Evolutionary conservation across 805 yeast species (phyloP).

Genomic region (Diddensiella santjacobensis): DNA sequence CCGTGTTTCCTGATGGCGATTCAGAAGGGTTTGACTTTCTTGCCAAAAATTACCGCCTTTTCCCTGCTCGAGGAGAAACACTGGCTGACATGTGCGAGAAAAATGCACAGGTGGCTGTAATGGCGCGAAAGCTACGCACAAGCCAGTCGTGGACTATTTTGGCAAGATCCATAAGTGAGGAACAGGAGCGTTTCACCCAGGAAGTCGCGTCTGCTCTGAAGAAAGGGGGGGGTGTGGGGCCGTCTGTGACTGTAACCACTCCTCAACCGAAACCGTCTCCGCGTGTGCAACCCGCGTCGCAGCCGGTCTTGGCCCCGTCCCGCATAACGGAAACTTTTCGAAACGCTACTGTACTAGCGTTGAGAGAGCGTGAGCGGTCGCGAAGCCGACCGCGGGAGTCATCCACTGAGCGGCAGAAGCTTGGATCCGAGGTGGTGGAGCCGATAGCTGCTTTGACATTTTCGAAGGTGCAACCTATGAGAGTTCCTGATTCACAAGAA

Average conservation of each 20-base stretch:
- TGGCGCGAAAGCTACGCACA: conserved; percentile 49
- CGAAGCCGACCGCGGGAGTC: not conserved
- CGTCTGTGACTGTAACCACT: not conserved
- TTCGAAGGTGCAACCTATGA: conserved; percentile 7
- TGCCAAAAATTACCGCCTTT: conserved; percentile 22
- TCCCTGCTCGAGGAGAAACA: conserved; percentile 45
- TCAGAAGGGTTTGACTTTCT: conserved; percentile 19
- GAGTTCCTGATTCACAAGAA: conserved; percentile 3
- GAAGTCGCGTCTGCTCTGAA: not conserved
- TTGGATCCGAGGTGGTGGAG: not conserved
- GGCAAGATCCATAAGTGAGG: conserved; percentile 45
- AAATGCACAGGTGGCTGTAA: conserved; percentile 48
- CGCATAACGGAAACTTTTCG: not conserved
- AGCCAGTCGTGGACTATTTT: conserved; percentile 62
- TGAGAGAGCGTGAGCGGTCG: not conserved
- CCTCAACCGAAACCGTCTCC: conserved; percentile 2
- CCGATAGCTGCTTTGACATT: not conserved
- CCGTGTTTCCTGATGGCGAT: conserved; percentile 18
- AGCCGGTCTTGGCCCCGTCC: not conserved
- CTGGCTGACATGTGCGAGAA: conserved; percentile 52
- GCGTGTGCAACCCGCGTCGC: not conserved
- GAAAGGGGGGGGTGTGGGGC: not conserved
- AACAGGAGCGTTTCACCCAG: conserved; percentile 15
- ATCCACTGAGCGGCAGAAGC: not conserved
- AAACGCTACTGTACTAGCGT: not conserved